Evolutionary conservation across 139 green algal species (phyloP).

Genomic region (Tetradesmus obliquus): DNA sequence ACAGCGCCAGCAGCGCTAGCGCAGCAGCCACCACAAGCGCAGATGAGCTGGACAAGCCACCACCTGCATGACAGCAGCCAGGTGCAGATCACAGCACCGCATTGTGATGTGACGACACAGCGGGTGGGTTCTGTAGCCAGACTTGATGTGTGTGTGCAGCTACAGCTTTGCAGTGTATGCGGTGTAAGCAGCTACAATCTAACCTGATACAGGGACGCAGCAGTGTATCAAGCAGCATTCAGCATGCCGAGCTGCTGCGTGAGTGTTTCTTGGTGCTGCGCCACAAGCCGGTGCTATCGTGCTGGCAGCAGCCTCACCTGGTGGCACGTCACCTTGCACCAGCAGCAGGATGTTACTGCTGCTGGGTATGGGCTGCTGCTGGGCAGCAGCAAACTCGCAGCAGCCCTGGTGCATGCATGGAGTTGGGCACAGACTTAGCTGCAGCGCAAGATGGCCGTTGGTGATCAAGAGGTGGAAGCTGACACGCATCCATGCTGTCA

Average conservation of each 20-base stretch:
- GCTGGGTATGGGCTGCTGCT: not conserved
- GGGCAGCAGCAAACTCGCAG: not conserved
- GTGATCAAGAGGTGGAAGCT: too few relatives aligned
- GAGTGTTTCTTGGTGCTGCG: too few relatives aligned
- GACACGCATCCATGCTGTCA: too few relatives aligned
- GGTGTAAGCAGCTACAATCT: too few relatives aligned
- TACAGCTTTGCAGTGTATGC: too few relatives aligned
- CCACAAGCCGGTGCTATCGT: not conserved
- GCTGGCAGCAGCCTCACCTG: not conserved
- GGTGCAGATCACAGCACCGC: not conserved
- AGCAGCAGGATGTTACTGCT: not conserved
- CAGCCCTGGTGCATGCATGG: conserved; percentile 4
- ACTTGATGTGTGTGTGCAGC: too few relatives aligned
- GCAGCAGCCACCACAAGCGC: conserved; percentile 86
- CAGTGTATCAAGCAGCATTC: too few relatives aligned
- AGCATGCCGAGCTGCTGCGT: too few relatives aligned
- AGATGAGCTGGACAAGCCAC: conserved; percentile 84
- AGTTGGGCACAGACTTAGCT: not conserved
- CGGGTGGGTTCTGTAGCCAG: too few relatives aligned
- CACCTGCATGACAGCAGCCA: conserved; percentile 54
- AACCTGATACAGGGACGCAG: too few relatives aligned
- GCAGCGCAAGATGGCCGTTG: too few relatives aligned
- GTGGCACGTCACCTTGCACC: conserved; percentile 15
- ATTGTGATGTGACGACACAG: too few relatives aligned
- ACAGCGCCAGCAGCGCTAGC: conserved; percentile 76